These are phyloP conservation scores for Scolecobasidium constrictum DNA, from an alignment of 2,329 filamentous ascomycete genomes.

Conservation along the genomic window DNA sequence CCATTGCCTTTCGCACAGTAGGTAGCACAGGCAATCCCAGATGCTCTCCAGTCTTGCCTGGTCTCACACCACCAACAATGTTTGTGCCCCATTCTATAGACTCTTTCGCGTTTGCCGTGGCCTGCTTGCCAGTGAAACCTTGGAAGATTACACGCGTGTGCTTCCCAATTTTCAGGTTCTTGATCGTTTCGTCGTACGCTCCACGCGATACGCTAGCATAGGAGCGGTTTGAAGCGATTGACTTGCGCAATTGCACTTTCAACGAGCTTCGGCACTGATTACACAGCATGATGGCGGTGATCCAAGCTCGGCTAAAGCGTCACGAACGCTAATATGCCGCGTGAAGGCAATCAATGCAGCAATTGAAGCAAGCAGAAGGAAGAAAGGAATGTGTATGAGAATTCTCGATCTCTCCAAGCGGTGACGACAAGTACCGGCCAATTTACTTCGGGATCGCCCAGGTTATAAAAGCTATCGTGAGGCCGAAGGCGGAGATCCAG, in stretches of 20 bases:
- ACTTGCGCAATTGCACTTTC: background rate
- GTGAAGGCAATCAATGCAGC: background rate
- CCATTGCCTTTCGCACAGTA: constrained; percentile 56
- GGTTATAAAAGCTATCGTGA: background rate
- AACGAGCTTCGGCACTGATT: background rate
- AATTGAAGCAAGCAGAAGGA: background rate
- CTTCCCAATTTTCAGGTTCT: constrained; percentile 54
- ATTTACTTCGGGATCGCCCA: too few species aligned
- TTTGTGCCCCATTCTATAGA: constrained; percentile 70
- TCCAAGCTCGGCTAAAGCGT: background rate
- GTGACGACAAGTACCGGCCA: too few species aligned
- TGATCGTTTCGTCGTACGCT: constrained; percentile 49
- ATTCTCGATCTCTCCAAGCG: background rate
- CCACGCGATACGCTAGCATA: background rate
- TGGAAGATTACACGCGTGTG: constrained; percentile 61
- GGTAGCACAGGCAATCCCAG: constrained; percentile 62
- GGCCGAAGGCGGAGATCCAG: background rate
- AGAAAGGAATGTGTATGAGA: background rate
- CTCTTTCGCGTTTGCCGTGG: constrained; percentile 66
- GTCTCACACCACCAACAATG: constrained; percentile 68
- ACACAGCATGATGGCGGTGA: background rate
- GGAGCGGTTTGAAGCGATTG: background rate
- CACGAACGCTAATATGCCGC: background rate
- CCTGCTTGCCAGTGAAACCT: constrained; percentile 57
- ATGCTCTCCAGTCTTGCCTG: constrained; percentile 59